Percentiles rank a stretch among this genome's conserved stretches.
Conservation (phyloP, 495 filamentous ascomycete genomes). For the Daldinia caldariorum region DNA sequence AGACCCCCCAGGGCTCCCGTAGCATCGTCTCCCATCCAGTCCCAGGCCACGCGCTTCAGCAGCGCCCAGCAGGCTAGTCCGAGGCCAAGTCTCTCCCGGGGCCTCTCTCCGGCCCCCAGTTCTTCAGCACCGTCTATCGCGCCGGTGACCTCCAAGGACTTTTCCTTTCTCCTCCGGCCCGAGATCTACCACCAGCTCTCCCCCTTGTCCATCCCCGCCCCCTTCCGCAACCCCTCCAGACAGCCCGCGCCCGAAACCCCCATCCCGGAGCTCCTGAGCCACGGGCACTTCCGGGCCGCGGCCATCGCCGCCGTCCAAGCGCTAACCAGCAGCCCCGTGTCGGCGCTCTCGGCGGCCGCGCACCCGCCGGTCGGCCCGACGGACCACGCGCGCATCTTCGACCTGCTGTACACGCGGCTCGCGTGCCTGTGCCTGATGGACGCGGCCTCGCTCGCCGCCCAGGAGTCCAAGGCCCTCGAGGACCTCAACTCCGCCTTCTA, state of each 20-base stretch:
- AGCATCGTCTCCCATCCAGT: slow-evolving; percentile 44
- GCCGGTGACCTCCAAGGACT: slow-evolving; percentile 67
- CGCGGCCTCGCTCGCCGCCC: slow-evolving; percentile 74
- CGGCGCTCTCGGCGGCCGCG: slow-evolving; percentile 33
- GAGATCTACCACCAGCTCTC: slow-evolving; percentile 83
- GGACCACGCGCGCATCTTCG: slow-evolving; percentile 73
- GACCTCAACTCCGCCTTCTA: slow-evolving; percentile 82
- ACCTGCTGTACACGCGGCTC: slow-evolving; percentile 82
- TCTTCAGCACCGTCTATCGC: slow-evolving; percentile 39
- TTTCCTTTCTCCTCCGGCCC: slow-evolving; percentile 79
- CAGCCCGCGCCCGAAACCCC: slow-evolving; percentile 60
- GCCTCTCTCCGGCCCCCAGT: slow-evolving; percentile 38
- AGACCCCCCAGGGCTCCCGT: slow-evolving; percentile 36
- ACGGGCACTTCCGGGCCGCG: slow-evolving; percentile 74
- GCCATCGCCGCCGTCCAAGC: slow-evolving; percentile 76
- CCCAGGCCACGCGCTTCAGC: slow-evolving; percentile 32
- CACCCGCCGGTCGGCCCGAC: slow-evolving; percentile 60
- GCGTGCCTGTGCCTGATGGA: slow-evolving; percentile 82
- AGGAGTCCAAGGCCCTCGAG: slow-evolving; percentile 84
- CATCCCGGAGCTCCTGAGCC: slow-evolving; percentile 63
- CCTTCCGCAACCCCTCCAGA: slow-evolving; percentile 63
- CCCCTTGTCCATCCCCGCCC: slow-evolving; percentile 68
- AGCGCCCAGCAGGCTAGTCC: slow-evolving; percentile 40
- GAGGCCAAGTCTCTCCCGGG: slow-evolving; percentile 24
- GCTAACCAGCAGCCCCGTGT: slow-evolving; percentile 64